Evolutionary conservation across 2,329 filamentous ascomycete species (phyloP).

Genomic region (Fusarium zealandicum): DNA sequence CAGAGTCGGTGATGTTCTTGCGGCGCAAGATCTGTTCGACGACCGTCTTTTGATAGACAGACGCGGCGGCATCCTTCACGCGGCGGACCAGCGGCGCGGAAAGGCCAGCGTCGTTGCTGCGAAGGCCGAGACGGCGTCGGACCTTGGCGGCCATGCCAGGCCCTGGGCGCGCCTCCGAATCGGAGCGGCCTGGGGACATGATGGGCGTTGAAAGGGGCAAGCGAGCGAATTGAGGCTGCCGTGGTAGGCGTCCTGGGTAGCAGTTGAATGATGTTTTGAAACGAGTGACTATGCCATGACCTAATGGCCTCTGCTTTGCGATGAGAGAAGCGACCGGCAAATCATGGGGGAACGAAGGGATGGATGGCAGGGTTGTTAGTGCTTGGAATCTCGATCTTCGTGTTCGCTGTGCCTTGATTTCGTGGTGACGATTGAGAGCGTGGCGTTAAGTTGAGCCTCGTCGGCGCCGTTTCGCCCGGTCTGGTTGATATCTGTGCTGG

Average conservation of each 20-base stretch:
- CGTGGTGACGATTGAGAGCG: constrained; percentile 14
- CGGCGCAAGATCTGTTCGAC: constrained; percentile 65
- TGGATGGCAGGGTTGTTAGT: background rate
- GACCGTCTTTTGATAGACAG: constrained; percentile 50
- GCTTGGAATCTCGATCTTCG: constrained; percentile 22
- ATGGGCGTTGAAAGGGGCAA: constrained; percentile 14
- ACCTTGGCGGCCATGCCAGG: constrained; percentile 14
- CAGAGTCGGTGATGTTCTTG: constrained; percentile 72
- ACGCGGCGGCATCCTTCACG: constrained; percentile 29
- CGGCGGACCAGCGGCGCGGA: constrained; percentile 29
- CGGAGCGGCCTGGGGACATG: constrained; percentile 33
- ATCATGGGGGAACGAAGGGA: constrained; percentile 24
- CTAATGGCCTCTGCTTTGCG: constrained; percentile 14
- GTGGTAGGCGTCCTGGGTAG: background rate
- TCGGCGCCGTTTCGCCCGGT: constrained; percentile 16
- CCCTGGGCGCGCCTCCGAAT: constrained; percentile 19
- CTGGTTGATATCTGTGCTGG: constrained; percentile 21
- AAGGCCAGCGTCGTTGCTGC: constrained; percentile 16
- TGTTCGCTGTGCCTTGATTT: constrained; percentile 27
- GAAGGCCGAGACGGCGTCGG: constrained; percentile 16
- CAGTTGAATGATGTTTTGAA: constrained; percentile 13
- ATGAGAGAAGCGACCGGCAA: constrained; percentile 5
- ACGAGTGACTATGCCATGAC: constrained; percentile 30
- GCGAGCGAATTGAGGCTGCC: constrained; percentile 30
- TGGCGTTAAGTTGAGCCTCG: constrained; percentile 7